phyloP scores from a whole-genome alignment of 2,329 filamentous ascomycete species.

The Diaporthe nobilis region DNA sequence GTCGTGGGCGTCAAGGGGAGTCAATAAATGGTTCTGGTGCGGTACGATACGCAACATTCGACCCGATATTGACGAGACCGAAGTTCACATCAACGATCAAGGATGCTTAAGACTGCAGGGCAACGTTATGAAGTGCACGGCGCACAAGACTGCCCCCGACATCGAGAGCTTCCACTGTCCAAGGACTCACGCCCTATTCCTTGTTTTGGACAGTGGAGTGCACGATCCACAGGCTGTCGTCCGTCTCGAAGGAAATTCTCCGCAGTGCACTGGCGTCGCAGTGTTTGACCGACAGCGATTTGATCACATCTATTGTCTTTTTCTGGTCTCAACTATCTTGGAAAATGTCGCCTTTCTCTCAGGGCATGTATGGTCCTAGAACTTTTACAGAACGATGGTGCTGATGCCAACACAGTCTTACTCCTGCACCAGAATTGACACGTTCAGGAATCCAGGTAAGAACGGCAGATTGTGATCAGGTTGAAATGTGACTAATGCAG shows the following conservation, averaged over 20 bases:
- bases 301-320: neutral
- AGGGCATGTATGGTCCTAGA: neutral
- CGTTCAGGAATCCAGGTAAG: neutral
- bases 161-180: too few species aligned
- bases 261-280: neutral
- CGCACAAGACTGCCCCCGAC: too few species aligned
- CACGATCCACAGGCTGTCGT: neutral
- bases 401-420: neutral
- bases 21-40: neutral
- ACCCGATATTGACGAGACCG: neutral
- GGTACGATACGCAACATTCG: accelerated
- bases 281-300: neutral
- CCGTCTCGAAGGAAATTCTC: neutral
- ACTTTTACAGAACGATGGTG: neutral
- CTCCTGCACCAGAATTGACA: neutral
- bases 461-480: neutral
- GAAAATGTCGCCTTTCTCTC: too few species aligned
- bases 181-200: neutral
- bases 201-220: neutral
- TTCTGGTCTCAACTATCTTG: neutral
- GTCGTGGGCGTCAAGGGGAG: neutral
- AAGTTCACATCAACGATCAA: neutral
- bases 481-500: neutral
- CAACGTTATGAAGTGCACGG: neutral
- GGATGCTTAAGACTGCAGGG: neutral